These are phyloP conservation scores for Saccharomycopsis vini DNA, from an alignment of 805 yeast species.

Conservation along the genomic window DNA sequence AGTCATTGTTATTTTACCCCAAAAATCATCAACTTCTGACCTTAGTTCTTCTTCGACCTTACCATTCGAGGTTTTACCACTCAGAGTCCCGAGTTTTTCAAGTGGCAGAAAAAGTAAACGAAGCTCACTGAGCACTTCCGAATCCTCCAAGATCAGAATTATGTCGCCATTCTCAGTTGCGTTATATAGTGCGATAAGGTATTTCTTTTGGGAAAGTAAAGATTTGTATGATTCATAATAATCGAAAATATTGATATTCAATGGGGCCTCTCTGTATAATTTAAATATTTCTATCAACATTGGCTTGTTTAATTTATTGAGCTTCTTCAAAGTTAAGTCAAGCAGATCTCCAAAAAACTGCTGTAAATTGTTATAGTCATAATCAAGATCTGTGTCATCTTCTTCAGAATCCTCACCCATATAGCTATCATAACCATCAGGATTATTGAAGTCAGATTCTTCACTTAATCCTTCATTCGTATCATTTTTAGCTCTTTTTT, in stretches of 20 bases:
- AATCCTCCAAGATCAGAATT: background rate
- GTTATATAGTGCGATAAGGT: conserved; percentile 17
- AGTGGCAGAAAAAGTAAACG: conserved; percentile 1
- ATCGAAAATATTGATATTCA: conserved; percentile 57
- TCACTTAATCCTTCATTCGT: too few relatives aligned
- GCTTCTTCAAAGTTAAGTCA: background rate
- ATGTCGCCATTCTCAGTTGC: conserved; percentile 8
- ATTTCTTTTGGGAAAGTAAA: conserved; percentile 28
- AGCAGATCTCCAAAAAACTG: too few relatives aligned
- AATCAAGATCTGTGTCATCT: too few relatives aligned
- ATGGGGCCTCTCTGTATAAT: conserved; percentile 72
- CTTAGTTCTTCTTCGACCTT: too few relatives aligned
- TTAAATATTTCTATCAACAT: conserved; percentile 49
- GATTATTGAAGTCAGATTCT: too few relatives aligned
- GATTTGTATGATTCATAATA: conserved; percentile 54
- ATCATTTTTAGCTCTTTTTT: background rate
- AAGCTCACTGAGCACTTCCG: background rate
- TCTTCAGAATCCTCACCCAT: background rate
- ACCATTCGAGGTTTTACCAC: too few relatives aligned
- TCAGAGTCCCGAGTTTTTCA: conserved; percentile 1
- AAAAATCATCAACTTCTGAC: conserved; percentile 25
- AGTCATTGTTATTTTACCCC: conserved; percentile 58
- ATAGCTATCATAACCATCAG: too few relatives aligned
- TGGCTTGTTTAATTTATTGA: conserved; percentile 37
- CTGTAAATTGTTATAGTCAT: too few relatives aligned